These are phyloP conservation scores for Isochrysis galbana DNA, from an alignment of 78 protist species.

Conservation along the genomic window DNA sequence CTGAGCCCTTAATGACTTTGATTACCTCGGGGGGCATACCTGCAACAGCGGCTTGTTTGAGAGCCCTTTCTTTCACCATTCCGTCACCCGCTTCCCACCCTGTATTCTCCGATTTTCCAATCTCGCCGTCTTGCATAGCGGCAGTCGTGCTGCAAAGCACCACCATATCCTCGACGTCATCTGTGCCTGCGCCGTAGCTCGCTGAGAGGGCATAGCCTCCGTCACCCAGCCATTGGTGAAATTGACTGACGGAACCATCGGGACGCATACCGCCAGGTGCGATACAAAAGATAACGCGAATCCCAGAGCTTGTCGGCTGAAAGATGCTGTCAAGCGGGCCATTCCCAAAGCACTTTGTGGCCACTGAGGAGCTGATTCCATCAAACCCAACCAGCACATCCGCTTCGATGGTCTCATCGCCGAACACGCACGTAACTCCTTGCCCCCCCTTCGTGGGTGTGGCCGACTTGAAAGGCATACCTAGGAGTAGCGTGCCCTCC, in stretches of 20 bases:
- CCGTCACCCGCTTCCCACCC: background rate
- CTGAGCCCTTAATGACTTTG: background rate
- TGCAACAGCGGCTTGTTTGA: background rate
- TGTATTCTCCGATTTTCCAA: background rate
- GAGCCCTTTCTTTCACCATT: background rate
- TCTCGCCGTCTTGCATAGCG: no score
- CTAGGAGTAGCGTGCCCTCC: background rate
- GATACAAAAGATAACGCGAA: background rate
- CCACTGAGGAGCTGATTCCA: background rate
- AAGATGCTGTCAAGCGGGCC: background rate
- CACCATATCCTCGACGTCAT: background rate
- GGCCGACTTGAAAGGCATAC: background rate
- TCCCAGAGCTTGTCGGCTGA: background rate
- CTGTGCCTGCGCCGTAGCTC: background rate
- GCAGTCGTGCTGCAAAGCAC: background rate
- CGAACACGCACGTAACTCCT: background rate
- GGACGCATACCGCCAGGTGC: background rate
- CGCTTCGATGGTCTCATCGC: background rate
- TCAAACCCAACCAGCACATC: background rate
- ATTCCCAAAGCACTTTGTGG: no score
- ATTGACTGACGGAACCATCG: no score
- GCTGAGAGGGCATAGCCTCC: background rate
- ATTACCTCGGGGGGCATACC: background rate
- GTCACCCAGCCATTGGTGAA: background rate
- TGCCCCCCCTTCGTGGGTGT: background rate